Conservation (phyloP, 805 yeast genomes). For the Starmerella vaccinii region DNA sequence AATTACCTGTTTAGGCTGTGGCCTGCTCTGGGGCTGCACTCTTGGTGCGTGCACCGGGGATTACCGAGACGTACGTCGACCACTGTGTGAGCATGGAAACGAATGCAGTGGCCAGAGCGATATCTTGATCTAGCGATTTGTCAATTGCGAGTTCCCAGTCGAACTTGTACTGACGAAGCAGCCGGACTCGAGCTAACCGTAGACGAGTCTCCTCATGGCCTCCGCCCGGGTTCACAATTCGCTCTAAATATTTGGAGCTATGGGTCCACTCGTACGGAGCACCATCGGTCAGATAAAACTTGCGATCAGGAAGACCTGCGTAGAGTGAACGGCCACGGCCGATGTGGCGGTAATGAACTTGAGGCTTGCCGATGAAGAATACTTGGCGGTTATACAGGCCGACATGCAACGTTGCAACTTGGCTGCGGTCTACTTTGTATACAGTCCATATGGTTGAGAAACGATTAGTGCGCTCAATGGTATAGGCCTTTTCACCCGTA, state of each 20-base stretch:
- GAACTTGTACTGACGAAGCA: slow-evolving; percentile 48
- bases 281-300: slow-evolving; percentile 47
- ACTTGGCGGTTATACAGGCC: slow-evolving; percentile 40
- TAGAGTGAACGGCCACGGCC: slow-evolving; percentile 33
- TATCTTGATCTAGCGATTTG: slow-evolving; percentile 39
- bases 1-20: neutral
- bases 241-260: slow-evolving; percentile 43
- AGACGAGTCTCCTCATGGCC: slow-evolving; percentile 45
- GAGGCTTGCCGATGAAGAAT: slow-evolving; percentile 27
- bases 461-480: slow-evolving; percentile 43
- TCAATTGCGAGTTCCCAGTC: slow-evolving; percentile 52
- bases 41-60: slow-evolving; percentile 8
- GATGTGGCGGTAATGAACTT: slow-evolving; percentile 35
- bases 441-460: slow-evolving; percentile 46
- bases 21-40: neutral
- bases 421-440: slow-evolving; percentile 35
- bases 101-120: slow-evolving; percentile 51
- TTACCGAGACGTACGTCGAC: slow-evolving; percentile 33
- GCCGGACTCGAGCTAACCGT: slow-evolving; percentile 46
- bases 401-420: slow-evolving; percentile 43
- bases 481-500: slow-evolving; percentile 38
- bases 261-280: slow-evolving; percentile 48
- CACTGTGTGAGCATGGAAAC: slow-evolving; percentile 55
- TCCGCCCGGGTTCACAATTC: slow-evolving; percentile 46
- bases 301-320: slow-evolving; percentile 35